Conservation (phyloP, 192 early-diverging fungal species). For the Coemansia reversa region DNA sequence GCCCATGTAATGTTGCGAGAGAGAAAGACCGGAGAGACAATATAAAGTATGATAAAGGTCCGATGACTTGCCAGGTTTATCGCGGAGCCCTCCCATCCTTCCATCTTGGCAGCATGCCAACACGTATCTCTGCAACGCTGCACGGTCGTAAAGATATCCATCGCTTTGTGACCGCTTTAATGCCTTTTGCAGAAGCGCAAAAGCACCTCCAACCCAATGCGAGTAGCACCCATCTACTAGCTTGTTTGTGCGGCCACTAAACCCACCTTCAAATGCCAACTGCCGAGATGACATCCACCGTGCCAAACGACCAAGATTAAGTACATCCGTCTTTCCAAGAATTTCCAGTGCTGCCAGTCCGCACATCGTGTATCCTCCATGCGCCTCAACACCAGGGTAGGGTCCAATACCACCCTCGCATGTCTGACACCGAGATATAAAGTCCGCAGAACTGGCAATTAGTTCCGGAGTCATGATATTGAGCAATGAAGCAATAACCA, state of each 20-base stretch:
- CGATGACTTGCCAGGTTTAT: constrained; percentile 88
- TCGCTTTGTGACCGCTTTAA: constrained; percentile 55
- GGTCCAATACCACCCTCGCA: constrained; percentile 92
- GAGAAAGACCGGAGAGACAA: constrained; percentile 79
- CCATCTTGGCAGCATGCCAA: constrained; percentile 79
- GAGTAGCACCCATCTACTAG: constrained; percentile 99
- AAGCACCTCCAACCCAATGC: constrained; percentile 88
- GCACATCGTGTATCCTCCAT: constrained; percentile 95
- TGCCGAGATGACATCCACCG: constrained; percentile 78
- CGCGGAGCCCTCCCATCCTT: constrained; percentile 73
- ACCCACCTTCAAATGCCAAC: constrained; percentile 91
- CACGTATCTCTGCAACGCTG: constrained; percentile 84
- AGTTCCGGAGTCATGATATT: constrained; percentile 84
- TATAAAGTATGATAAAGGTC: constrained; percentile 98
- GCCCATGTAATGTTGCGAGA: constrained; percentile 73
- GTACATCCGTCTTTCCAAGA: constrained; percentile 60
- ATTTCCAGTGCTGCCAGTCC: constrained; percentile 85
- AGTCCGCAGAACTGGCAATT: constrained; percentile 60
- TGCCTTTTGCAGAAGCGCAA: constrained; percentile 61
- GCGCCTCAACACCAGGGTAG: constrained; percentile 82
- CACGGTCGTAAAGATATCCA: constrained; percentile 46
- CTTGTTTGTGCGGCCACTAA: constrained; percentile 95
- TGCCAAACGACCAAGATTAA: constrained; percentile 64
- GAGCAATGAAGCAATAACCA: constrained; percentile 74
- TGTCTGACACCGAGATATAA: constrained; percentile 78